Base-by-base conservation (phyloP, 169 alveolate species). In the Eimeria falciformis region DNA sequence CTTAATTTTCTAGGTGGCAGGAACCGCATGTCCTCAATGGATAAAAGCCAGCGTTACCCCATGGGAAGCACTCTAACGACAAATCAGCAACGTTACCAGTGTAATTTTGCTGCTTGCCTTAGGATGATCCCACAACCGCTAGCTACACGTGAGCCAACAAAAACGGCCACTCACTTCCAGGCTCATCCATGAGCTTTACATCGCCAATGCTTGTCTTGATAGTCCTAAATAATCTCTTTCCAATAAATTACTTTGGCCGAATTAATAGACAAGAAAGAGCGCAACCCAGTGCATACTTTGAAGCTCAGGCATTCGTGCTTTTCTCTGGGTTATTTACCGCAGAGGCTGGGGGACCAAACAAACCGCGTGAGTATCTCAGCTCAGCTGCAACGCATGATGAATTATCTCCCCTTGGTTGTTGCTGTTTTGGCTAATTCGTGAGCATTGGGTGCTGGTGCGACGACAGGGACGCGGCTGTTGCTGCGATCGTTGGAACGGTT, bases 381-480 rank as follows among this genome's bases (percentile, higher is more conserved):
- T 18, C 6, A 45, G 40, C 12, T 2, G 87, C 33, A 23, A 43
- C 25, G 27, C 83, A 43, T n/a, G n/a, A n/a, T n/a, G n/a, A n/a
- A n/a, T n/a, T n/a, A 3, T 14, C 62, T n/a, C 29, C 4, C n/a
- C 14, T 25, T 46, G 66, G 66, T 17, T 27, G 37, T 29, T 4
- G 71, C 5, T 47, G 55, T 71, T 37, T 12, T 29, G 18, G 27
- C 73, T 50, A 21, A 46, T 50, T 79, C 53, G 3, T 11, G 11
- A 46, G 50, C 18, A 5, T 46, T 25, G 18, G 29, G 71, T 53
- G 71, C 55, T 79, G 88, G 43, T 50, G 88, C 37, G 37, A 29
- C 50, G 40, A 43, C 88, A 79, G 88, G 5, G 88, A 79, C 14
- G 73, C 88, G 6, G 88, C 88, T 27, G 29, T 79, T 58, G 75